Conservation (phyloP, 306 rosid species). For the Pterocarpus santalinus region DNA sequence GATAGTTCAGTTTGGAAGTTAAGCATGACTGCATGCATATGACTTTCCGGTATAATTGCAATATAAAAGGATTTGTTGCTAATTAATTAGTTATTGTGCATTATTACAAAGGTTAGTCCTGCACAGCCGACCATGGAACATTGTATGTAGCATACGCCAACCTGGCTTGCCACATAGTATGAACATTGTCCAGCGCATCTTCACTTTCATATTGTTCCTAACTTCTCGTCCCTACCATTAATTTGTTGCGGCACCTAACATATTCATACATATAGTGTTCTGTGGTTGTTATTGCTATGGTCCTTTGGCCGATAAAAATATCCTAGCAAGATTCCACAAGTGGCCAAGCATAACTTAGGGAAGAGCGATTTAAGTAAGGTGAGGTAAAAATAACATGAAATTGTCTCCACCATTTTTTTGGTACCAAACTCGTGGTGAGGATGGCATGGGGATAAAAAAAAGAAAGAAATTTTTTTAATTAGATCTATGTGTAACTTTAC, state of each 20-base stretch:
- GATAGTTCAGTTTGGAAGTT: not conserved
- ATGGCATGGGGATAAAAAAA: no score
- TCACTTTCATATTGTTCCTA: not conserved
- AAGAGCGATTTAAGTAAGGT: not conserved
- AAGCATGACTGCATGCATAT: not conserved
- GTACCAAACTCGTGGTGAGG: no score
- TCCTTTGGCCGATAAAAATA: not conserved
- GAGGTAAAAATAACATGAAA: no score
- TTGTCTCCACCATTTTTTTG: no score
- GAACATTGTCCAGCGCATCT: not conserved
- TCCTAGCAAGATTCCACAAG: conserved; percentile 27
- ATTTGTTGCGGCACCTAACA: no score
- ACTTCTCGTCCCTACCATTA: not conserved
- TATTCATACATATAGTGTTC: not conserved
- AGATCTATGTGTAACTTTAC: no score
- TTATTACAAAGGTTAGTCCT: not conserved
- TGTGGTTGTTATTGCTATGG: not conserved
- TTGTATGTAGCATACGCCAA: not conserved
- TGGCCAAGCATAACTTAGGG: not conserved
- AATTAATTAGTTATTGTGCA: not conserved
- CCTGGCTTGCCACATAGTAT: not conserved
- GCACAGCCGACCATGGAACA: not conserved
- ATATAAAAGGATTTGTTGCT: not conserved
- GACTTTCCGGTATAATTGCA: not conserved
- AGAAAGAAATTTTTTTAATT: no score